These are phyloP conservation scores for Diddensiella santjacobensis DNA, from an alignment of 805 yeast species.

Conservation along the genomic window DNA sequence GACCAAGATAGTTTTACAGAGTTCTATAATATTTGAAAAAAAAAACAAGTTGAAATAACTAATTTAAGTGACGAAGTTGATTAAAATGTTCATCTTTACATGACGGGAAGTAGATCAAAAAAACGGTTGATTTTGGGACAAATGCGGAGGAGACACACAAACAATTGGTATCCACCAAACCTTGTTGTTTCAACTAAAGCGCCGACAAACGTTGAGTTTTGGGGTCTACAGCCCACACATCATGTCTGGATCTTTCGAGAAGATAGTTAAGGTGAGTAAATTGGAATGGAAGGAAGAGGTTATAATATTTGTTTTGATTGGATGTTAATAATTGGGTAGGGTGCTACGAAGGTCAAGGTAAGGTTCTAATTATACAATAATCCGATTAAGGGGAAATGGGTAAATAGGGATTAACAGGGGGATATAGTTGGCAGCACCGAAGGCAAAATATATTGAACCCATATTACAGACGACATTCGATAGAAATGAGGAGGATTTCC, in stretches of 20 bases:
- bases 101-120: too few species aligned
- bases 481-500: conserved; percentile 57
- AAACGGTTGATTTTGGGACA: too few species aligned
- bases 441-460: conserved; percentile 93
- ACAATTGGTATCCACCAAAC: too few species aligned
- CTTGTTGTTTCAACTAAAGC: background rate
- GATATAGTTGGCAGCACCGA: conserved; percentile 85
- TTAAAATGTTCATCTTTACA: too few species aligned
- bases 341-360: conserved; percentile 64
- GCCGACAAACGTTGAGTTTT: background rate
- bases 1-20: too few species aligned
- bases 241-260: conserved; percentile 46
- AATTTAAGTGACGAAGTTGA: too few species aligned
- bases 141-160: too few species aligned
- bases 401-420: background rate
- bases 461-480: conserved; percentile 66
- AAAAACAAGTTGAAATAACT: too few species aligned
- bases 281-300: background rate
- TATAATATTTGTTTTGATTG: background rate
- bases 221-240: background rate
- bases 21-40: too few species aligned
- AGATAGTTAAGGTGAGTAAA: conserved; percentile 58
- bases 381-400: background rate
- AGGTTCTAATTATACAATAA: conserved; percentile 6
- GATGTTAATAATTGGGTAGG: conserved; percentile 31